These are phyloP conservation scores for Lomentospora prolificans DNA, from an alignment of 2,329 filamentous ascomycete species.

Conservation along the genomic window DNA sequence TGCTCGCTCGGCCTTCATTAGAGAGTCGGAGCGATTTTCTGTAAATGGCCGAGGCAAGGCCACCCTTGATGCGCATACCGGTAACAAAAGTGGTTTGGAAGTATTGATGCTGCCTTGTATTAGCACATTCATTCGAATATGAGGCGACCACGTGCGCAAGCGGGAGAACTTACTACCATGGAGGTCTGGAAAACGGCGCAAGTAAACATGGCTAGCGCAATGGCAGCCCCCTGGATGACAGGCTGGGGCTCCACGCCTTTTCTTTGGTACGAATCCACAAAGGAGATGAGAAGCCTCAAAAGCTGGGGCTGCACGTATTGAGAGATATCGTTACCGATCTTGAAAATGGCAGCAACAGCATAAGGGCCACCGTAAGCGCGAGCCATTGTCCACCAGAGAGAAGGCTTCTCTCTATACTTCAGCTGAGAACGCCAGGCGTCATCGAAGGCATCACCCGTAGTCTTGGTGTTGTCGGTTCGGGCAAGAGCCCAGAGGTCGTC, in stretches of 20 bases:
- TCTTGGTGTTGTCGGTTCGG: constrained; percentile 66
- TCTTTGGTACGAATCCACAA: constrained; percentile 69
- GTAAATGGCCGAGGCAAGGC: constrained; percentile 84
- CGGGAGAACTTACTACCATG: constrained; percentile 46
- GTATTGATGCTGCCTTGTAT: constrained; percentile 62
- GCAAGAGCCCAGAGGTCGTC: constrained; percentile 92
- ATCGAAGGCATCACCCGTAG: constrained; percentile 61
- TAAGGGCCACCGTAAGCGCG: constrained; percentile 81
- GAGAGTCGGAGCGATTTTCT: constrained; percentile 82
- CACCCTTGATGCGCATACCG: constrained; percentile 92
- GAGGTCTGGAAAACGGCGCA: constrained; percentile 79
- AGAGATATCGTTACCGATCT: constrained; percentile 75
- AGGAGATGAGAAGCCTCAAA: constrained; percentile 71
- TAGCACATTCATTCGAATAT: constrained; percentile 11
- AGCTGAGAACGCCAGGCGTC: constrained; percentile 69
- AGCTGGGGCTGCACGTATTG: constrained; percentile 89
- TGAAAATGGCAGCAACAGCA: constrained; percentile 71
- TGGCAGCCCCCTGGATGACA: constrained; percentile 71
- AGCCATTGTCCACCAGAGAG: constrained; percentile 76
- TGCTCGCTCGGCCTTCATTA: constrained; percentile 80
- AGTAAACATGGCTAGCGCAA: constrained; percentile 85
- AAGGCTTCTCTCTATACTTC: constrained; percentile 54
- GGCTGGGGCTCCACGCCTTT: constrained; percentile 58
- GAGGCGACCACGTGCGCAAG: not conserved
- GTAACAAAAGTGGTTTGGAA: constrained; percentile 93